phyloP scores from a whole-genome alignment of 257 asterid genomes.

The Vinca minor region DNA sequence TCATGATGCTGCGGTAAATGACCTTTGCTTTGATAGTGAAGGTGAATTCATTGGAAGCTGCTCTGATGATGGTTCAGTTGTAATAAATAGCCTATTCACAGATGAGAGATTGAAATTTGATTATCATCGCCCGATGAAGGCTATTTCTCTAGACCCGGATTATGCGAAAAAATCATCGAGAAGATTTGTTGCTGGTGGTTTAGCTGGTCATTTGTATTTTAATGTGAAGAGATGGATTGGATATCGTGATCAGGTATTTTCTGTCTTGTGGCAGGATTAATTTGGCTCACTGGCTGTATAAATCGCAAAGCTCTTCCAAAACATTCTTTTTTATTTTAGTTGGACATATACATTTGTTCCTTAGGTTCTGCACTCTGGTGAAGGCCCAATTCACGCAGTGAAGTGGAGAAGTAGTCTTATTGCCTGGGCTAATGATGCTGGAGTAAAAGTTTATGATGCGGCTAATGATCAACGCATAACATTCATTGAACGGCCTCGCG shows the following conservation, averaged over 20 bases:
- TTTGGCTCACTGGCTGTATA: slow-evolving; percentile 17
- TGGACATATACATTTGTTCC: slow-evolving; percentile 17
- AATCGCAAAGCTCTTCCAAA: slow-evolving; percentile 13
- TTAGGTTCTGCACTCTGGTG: slow-evolving; percentile 95
- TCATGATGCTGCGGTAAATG: slow-evolving; percentile 93
- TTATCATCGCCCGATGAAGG: slow-evolving; percentile 94
- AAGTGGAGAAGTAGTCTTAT: slow-evolving; percentile 90
- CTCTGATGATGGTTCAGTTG: slow-evolving; percentile 97
- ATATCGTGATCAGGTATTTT: slow-evolving; percentile 80
- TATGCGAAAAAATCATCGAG: slow-evolving; percentile 79
- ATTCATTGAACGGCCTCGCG: slow-evolving; percentile 88
- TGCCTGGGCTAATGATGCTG: slow-evolving; percentile 98
- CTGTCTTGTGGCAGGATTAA: slow-evolving; percentile 18
- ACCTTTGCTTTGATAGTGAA: slow-evolving; percentile 84
- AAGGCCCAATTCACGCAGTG: slow-evolving; percentile 94
- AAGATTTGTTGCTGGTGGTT: slow-evolving; percentile 95
- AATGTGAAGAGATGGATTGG: slow-evolving; percentile 94
- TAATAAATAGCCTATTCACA: slow-evolving; percentile 77
- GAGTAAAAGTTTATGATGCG: slow-evolving; percentile 96
- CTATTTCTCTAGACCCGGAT: slow-evolving; percentile 94
- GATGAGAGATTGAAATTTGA: slow-evolving; percentile 88
- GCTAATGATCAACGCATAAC: slow-evolving; percentile 86
- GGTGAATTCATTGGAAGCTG: slow-evolving; percentile 99
- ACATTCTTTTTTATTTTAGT: slow-evolving; percentile 17
- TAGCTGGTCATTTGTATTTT: slow-evolving; percentile 84